Evolutionary conservation across 345 rosid species (phyloP).

Genomic region (Citrus trifoliata): DNA sequence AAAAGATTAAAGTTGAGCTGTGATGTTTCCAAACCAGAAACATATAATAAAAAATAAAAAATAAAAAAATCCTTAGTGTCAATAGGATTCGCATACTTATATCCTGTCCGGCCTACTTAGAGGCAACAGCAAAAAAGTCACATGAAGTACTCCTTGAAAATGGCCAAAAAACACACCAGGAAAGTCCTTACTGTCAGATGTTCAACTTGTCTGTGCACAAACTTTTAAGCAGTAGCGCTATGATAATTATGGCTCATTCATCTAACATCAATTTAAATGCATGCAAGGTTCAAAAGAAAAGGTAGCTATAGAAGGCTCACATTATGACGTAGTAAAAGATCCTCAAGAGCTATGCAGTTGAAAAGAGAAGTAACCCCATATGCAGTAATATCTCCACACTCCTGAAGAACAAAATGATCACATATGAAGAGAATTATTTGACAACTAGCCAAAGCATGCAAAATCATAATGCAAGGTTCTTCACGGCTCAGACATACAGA

Average conservation of each 20-base stretch:
- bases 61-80: too few species aligned
- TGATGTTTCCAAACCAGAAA: too few species aligned
- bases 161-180: too few species aligned
- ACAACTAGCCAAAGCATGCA: neutral
- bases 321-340: slow-evolving; percentile 73
- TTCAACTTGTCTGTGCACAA: too few species aligned
- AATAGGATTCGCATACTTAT: too few species aligned
- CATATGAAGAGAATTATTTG: neutral
- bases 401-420: slow-evolving; percentile 35
- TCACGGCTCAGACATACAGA: neutral
- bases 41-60: too few species aligned
- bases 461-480: neutral
- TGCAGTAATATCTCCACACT: slow-evolving; percentile 62
- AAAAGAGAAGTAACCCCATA: slow-evolving; percentile 56
- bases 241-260: neutral
- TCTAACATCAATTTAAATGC: neutral
- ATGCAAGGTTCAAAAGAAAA: neutral
- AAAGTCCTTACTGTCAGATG: too few species aligned
- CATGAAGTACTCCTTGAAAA: too few species aligned
- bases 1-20: too few species aligned
- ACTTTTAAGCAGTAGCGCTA: too few species aligned
- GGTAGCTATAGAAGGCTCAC: slow-evolving; percentile 38
- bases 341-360: slow-evolving; percentile 64
- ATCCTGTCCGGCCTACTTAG: too few species aligned
- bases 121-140: too few species aligned